Conservation (phyloP, 208 protist species). For the Tritrichomonas foetus region DNA sequence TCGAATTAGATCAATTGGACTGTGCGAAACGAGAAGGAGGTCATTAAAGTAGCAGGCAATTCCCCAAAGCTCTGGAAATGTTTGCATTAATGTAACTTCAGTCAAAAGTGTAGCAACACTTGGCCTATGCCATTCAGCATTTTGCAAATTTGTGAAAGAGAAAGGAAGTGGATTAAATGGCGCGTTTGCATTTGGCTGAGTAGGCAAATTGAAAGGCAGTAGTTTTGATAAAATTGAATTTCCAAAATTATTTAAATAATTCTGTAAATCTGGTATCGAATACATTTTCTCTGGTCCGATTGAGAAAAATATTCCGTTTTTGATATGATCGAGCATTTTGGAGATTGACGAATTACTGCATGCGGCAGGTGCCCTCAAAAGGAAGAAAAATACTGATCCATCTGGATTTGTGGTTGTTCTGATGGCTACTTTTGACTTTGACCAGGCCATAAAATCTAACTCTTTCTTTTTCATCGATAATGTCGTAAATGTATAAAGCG, state of each 20-base stretch:
- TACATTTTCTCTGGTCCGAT: background rate
- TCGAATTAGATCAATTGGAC: background rate
- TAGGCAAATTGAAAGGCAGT: no score
- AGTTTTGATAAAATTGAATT: no score
- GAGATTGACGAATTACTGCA: slow-evolving; percentile 9
- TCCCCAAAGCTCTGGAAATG: background rate
- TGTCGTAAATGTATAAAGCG: background rate
- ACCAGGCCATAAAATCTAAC: slow-evolving; percentile 13
- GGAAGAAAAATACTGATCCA: background rate
- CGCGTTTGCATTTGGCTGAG: no score
- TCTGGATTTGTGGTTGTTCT: background rate
- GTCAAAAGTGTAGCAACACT: background rate
- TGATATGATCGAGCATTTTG: background rate
- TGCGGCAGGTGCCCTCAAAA: background rate
- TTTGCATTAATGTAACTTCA: background rate
- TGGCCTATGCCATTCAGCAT: slow-evolving; percentile 14
- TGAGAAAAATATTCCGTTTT: background rate
- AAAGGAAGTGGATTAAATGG: background rate
- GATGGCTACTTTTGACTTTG: slow-evolving; percentile 9
- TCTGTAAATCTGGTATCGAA: background rate
- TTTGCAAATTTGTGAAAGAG: slow-evolving; percentile 7
- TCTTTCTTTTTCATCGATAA: background rate
- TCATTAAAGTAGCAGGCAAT: background rate
- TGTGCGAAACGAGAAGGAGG: background rate
- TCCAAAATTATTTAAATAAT: no score